Conservation (phyloP, 129 eudicot species). For the Saposhnikovia divaricata region DNA sequence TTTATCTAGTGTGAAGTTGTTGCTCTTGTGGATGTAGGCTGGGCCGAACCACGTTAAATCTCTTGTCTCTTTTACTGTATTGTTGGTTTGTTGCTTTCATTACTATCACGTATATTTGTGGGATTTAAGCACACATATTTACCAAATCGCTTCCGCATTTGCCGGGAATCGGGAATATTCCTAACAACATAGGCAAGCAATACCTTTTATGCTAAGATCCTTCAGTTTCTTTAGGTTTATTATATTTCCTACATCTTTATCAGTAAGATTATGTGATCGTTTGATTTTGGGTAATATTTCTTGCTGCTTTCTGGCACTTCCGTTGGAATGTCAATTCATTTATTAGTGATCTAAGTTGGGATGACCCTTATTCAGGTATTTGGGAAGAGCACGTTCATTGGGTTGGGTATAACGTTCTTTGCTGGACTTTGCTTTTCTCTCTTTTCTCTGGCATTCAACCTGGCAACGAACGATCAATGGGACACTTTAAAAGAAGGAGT, state of each 20-base stretch:
- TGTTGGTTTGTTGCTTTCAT: too few relatives aligned
- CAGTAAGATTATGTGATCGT: neutral
- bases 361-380: conserved; percentile 39
- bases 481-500: conserved; percentile 52
- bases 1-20: too few relatives aligned
- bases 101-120: too few relatives aligned
- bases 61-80: too few relatives aligned
- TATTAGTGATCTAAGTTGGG: neutral
- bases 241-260: neutral
- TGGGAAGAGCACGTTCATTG: conserved; percentile 58
- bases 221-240: too few relatives aligned
- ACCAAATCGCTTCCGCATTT: too few relatives aligned
- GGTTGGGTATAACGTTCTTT: conserved; percentile 62
- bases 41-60: too few relatives aligned
- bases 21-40: too few relatives aligned
- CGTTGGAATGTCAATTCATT: neutral
- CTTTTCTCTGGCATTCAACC: conserved; percentile 77
- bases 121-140: too few relatives aligned
- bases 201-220: neutral
- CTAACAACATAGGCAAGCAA: neutral
- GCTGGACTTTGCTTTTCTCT: conserved; percentile 71
- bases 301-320: neutral
- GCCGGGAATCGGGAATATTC: too few relatives aligned
- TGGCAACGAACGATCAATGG: conserved; percentile 92
- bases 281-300: neutral